Conservation (phyloP, 108 stramenopile species). For the Cylindrotheca closterium region DNA sequence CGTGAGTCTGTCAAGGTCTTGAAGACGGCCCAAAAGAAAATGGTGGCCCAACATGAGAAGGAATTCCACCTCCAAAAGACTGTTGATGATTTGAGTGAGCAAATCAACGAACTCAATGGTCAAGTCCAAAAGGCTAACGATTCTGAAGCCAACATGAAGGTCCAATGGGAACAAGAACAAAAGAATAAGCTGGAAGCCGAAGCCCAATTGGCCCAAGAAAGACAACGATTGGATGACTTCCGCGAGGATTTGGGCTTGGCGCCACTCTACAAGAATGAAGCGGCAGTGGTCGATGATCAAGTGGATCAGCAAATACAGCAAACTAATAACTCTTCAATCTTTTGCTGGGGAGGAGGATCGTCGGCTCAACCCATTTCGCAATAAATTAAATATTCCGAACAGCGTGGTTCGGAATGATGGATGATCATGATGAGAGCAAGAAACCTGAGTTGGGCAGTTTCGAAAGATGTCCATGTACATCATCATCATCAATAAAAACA, state of each 20-base stretch:
- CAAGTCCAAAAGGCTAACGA: neutral
- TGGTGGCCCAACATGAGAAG: neutral
- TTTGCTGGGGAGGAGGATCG: neutral
- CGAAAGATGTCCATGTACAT: no score
- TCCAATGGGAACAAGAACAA: neutral
- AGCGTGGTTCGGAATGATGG: neutral
- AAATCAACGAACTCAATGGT: neutral
- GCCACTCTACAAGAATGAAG: neutral
- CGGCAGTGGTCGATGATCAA: neutral
- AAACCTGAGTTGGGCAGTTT: no score
- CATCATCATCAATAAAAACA: no score
- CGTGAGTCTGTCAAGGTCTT: neutral
- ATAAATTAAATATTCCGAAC: neutral
- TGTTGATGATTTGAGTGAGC: neutral
- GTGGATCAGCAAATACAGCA: neutral
- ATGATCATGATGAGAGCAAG: no score
- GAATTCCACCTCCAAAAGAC: neutral
- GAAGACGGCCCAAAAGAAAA: conserved; percentile 1
- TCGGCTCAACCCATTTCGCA: neutral
- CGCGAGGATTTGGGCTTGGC: neutral
- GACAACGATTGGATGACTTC: neutral
- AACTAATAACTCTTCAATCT: neutral
- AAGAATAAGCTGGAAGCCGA: neutral
- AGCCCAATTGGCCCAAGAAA: neutral
- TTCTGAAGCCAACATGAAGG: neutral